Evolutionary conservation across 179 eudicot species (phyloP).

Genomic region (Drosera spatulata): DNA sequence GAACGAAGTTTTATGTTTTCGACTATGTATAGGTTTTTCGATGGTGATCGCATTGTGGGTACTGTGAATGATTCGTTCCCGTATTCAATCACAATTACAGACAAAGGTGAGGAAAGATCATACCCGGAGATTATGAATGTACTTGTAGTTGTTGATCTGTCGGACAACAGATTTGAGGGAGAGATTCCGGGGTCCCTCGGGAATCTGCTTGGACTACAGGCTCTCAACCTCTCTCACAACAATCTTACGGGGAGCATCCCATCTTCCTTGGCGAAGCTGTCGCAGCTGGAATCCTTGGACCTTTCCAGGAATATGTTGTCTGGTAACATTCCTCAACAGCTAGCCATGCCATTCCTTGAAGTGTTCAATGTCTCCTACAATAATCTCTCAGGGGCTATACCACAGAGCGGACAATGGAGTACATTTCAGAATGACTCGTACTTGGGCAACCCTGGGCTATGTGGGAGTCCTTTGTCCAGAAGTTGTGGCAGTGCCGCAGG

Average conservation of each 20-base stretch:
- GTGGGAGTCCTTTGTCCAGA: constrained; percentile 27
- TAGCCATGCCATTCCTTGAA: constrained; percentile 16
- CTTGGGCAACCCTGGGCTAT: constrained; percentile 20
- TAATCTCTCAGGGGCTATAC: constrained; percentile 24
- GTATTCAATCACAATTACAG: not conserved
- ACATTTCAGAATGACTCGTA: constrained; percentile 29
- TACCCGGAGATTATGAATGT: not conserved
- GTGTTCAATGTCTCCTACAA: constrained; percentile 25
- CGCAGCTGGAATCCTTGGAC: constrained; percentile 25
- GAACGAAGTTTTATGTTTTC: not conserved
- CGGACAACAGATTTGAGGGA: constrained; percentile 25
- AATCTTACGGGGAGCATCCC: constrained; percentile 20
- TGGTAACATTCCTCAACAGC: constrained; percentile 17
- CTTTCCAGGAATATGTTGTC: constrained; percentile 21
- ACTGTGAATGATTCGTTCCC: not conserved
- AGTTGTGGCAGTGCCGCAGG: too few species aligned
- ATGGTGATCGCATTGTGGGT: not conserved
- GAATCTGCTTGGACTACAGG: constrained; percentile 15
- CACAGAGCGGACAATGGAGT: constrained; percentile 21
- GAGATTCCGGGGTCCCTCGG: constrained; percentile 18
- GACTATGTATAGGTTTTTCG: not conserved
- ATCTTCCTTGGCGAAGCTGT: constrained; percentile 14
- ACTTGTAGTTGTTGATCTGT: constrained; percentile 18
- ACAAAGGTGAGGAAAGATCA: too few species aligned
- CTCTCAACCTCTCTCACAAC: constrained; percentile 31